Base-by-base conservation (phyloP, 805 yeast genomes). In the Saturnispora gosingensis region DNA sequence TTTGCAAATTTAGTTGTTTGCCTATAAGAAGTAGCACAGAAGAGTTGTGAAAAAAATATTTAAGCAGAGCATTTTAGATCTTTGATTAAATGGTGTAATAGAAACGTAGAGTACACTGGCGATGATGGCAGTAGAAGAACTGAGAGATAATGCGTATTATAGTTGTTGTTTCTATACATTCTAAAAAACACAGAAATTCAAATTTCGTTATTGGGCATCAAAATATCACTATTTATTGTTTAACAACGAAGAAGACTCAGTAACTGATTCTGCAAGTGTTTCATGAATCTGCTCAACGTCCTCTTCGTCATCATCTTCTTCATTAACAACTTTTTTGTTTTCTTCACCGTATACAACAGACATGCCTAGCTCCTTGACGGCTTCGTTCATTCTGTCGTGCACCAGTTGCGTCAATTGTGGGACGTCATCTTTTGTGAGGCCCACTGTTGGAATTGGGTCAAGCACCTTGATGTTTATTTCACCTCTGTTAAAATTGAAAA, bases 381-480 rank as follows among this genome's bases (percentile, higher is more conserved):
- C 69, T 11, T 60, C 57, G 35, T 67, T 58, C 96, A 91, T 90
- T 30, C 65, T 62, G 0, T 72, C 73, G 59, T 85, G 73, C 9
- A 83, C 75, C n/a, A 73, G 66, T 18, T 73, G 75, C 40, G 82
- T 69, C 51, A 91, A 76, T 3, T 66, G 74, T 49, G 78, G 72
- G 43, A 93, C 85, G 55, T 88, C 88, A 15, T 82, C 90, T 49
- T 81, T 76, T 18, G 83, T 78, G 60, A 88, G 65, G 22, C 83
- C 83, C 20, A 73, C 77, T 9, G 97, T 88, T 10, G 78, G 64
- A 53, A 91, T 74, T 36, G 97, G 97, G 50, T 85, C 85, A 55
- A 93, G 74, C 9, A 93, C 96, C 59, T 80, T 83, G 53, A 90
- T 78, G 43, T 73, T 72, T 59, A 93, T 86, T 48, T 79, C 81